These are phyloP conservation scores for Yamadazyma buinensis DNA, from an alignment of 1,139 yeast genomes.

Conservation along the genomic window DNA sequence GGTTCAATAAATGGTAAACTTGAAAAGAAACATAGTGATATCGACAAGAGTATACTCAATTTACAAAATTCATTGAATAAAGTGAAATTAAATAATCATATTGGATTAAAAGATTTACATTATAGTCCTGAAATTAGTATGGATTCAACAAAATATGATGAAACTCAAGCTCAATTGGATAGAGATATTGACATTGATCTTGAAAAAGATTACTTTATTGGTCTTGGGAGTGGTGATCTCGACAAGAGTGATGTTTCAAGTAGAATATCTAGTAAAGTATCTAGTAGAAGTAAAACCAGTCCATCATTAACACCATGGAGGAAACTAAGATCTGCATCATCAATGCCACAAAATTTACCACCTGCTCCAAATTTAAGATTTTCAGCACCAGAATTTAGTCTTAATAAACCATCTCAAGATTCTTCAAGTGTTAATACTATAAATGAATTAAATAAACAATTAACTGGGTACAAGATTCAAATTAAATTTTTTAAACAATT, in stretches of 20 bases:
- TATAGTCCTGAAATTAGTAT: conserved; percentile 12
- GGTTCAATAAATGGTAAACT: background rate
- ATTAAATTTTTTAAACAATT: conserved; percentile 41
- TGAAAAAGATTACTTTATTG: conserved; percentile 4
- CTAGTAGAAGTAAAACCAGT: conserved; percentile 8
- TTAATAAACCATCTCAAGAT: conserved; percentile 6
- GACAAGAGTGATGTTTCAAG: conserved; percentile 5
- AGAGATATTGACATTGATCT: conserved; percentile 21
- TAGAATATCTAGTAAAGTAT: conserved; percentile 5
- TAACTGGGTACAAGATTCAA: conserved; percentile 42
- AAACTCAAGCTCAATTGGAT: conserved; percentile 30
- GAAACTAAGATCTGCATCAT: conserved; percentile 24
- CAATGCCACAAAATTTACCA: conserved; percentile 6
- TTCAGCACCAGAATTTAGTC: conserved; percentile 4
- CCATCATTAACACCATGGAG: conserved; percentile 28
- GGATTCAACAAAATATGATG: conserved; percentile 22
- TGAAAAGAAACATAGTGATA: conserved; percentile 8
- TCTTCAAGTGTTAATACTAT: conserved; percentile 8
- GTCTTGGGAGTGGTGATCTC: too few species aligned
- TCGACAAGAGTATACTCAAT: conserved; percentile 23
- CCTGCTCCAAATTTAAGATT: conserved; percentile 13
- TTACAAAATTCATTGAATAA: conserved; percentile 19
- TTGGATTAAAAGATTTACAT: background rate
- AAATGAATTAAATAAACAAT: conserved; percentile 26
- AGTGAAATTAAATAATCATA: background rate